Percentiles rank a stretch among this genome's conserved stretches.
Conservation (phyloP, 345 rosid genomes). For the Anacardium occidentale region DNA sequence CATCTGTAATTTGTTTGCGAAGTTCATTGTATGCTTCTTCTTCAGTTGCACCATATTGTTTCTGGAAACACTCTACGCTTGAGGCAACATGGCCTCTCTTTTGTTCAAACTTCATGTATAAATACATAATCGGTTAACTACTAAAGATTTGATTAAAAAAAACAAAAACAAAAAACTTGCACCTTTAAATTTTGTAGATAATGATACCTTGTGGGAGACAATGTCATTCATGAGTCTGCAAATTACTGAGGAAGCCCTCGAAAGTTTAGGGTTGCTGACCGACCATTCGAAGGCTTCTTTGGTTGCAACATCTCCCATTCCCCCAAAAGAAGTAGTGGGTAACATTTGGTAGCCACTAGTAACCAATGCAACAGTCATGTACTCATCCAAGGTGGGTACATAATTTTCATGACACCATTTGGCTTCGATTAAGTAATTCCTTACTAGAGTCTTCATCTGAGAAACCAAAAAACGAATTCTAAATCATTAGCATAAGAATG, state of each 20-base stretch:
- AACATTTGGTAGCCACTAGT: conserved; percentile 18
- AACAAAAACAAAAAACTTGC: no score
- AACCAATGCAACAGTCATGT: conserved; percentile 20
- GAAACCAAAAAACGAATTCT: neutral
- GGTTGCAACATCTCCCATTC: conserved; percentile 26
- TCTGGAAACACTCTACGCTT: conserved; percentile 36
- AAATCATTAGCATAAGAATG: neutral
- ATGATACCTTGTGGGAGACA: conserved; percentile 14
- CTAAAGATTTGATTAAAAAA: neutral
- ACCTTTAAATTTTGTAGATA: neutral
- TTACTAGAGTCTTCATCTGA: conserved; percentile 27
- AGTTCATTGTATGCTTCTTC: conserved; percentile 25
- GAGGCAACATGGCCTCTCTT: conserved; percentile 29
- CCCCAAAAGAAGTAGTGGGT: conserved; percentile 16
- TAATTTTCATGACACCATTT: conserved; percentile 25
- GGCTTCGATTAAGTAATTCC: conserved; percentile 29
- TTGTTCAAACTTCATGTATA: conserved; percentile 13
- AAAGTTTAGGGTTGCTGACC: conserved; percentile 8
- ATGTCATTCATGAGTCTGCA: conserved; percentile 30
- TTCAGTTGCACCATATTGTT: conserved; percentile 21
- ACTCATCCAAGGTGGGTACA: conserved; percentile 35
- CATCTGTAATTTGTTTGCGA: conserved; percentile 4
- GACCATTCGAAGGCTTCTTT: conserved; percentile 30
- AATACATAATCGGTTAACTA: no score
- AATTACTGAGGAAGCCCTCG: conserved; percentile 17